Base-by-base conservation (phyloP, 2,329 filamentous ascomycete species). In the Hymenotorrendiella dingleyae region DNA sequence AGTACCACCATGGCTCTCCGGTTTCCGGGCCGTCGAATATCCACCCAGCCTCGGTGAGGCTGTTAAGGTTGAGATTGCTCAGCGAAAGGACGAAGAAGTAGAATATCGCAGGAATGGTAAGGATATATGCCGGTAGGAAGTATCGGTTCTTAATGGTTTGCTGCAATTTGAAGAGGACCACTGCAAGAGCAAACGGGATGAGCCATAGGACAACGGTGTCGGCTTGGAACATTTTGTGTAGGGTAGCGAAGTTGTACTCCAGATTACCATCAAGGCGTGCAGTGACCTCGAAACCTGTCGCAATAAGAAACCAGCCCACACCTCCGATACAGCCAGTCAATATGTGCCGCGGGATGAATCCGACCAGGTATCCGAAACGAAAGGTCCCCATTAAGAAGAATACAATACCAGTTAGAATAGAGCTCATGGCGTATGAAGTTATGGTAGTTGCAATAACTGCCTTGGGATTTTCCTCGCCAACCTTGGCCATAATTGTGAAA, bases 291-390 rank as follows among this genome's bases (percentile, higher is more conserved):
- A 98, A 79, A 19, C 89, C 93, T 6, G 93, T 98, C 39, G 87
- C 80, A 38, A 96, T 72, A 16, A 98, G 72, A 64, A 98, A 98
- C 76, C 89, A 95, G 4, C 93, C 93, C 7, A 98, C 93, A 49
- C 93, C 93, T 32, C 93, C 93, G 53, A 98, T 97, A 59, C 93
- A 98, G 42, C 93, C 93, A 49, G 96, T 94, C 23, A 98, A 69
- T 54, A 98, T 98, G 55, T 95, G 91, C 33, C 93, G 80, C 4
- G 93, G 93, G 55, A 98, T 97, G 67, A 98, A 98, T 46, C 90
- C 93, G 48, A 97, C 89, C 48, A 98, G 78, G 49, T 90, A 94
- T 23, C 93, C 93, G 41, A 97, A 79, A 57, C 80, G 82, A 67
- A 90, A 94, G 26, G 76, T 76, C 40, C 93, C 93, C 72, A 98